Percentiles rank a stretch among this genome's conserved stretches.
Evolutionary conservation across 164 flowering plant species (phyloP).

Genomic region (Tetrastigma voinierianum): DNA sequence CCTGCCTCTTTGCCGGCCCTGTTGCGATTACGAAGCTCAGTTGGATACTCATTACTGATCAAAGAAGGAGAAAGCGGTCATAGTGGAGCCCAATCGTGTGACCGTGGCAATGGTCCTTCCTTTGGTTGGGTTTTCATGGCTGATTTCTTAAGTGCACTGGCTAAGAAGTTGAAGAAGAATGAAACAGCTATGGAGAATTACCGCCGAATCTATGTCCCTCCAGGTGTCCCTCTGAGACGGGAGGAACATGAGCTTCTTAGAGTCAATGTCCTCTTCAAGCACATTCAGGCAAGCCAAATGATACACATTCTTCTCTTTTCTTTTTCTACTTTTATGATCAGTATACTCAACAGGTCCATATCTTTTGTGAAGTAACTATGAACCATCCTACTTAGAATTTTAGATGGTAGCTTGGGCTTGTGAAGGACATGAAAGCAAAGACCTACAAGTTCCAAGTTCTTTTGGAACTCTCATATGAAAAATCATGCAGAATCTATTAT

Average conservation of each 20-base stretch:
- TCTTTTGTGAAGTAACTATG: not conserved
- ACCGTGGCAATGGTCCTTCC: slow-evolving; percentile 65
- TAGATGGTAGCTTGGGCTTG: not conserved
- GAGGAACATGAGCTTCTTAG: slow-evolving; percentile 54
- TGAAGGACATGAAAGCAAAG: not conserved
- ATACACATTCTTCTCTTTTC: not conserved
- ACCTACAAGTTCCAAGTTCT: not conserved
- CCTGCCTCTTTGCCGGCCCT: slow-evolving; percentile 67
- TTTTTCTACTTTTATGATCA: not conserved
- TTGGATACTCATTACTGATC: slow-evolving; percentile 69
- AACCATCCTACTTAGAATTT: not conserved
- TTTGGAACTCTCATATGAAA: too few relatives aligned
- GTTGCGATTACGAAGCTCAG: slow-evolving; percentile 74
- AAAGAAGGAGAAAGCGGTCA: slow-evolving; percentile 61
- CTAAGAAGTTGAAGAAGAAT: slow-evolving; percentile 56
- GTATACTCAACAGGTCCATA: not conserved
- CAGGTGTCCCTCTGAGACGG: slow-evolving; percentile 40
- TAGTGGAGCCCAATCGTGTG: slow-evolving; percentile 71
- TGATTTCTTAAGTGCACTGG: slow-evolving; percentile 57
- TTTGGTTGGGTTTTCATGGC: slow-evolving; percentile 74
- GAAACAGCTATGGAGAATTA: slow-evolving; percentile 62
- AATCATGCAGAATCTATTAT: too few relatives aligned
- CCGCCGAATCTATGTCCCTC: slow-evolving; percentile 59
- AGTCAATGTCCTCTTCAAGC: slow-evolving; percentile 70
- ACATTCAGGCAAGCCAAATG: slow-evolving; percentile 57